phyloP scores from a whole-genome alignment of 1,139 yeast genomes.

The Geotrichum siamense region DNA sequence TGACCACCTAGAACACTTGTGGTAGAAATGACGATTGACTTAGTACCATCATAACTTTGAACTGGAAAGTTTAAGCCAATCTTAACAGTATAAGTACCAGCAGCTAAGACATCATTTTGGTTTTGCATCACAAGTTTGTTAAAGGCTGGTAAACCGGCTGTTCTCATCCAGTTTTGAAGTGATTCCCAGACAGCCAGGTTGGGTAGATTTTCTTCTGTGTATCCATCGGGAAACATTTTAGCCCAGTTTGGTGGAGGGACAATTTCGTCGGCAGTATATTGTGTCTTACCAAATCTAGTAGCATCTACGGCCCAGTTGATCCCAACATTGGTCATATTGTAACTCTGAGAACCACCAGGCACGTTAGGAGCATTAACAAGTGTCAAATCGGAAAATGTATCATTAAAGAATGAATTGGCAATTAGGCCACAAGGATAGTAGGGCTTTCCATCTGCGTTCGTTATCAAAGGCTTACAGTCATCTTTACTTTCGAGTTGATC shows the following conservation, averaged over 20 bases:
- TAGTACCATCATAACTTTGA: constrained; percentile 70
- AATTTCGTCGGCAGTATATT: constrained; percentile 60
- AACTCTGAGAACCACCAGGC: constrained; percentile 38
- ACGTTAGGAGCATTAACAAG: constrained; percentile 37
- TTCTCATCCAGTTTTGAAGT: constrained; percentile 97
- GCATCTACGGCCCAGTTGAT: constrained; percentile 86
- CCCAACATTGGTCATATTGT: constrained; percentile 55
- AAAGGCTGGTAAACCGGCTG: constrained; percentile 83
- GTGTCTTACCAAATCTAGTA: constrained; percentile 70
- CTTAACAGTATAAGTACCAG: constrained; percentile 65
- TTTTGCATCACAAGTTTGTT: constrained; percentile 76
- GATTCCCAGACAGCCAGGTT: constrained; percentile 71
- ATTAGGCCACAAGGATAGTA: constrained; percentile 93
- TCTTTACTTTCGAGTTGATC: constrained; percentile 63
- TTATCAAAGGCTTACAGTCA: constrained; percentile 78
- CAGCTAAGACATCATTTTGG: constrained; percentile 51
- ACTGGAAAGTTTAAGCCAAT: constrained; percentile 90
- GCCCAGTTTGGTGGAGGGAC: constrained; percentile 97
- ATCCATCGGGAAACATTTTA: constrained; percentile 79
- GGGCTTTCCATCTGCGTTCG: constrained; percentile 45
- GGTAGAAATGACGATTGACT: constrained; percentile 71
- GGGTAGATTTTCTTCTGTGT: constrained; percentile 76
- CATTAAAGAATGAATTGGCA: constrained; percentile 90
- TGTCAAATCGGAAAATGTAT: constrained; percentile 54
- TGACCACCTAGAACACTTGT: constrained; percentile 88